phyloP scores from a whole-genome alignment of 345 rosid species.

The Geranium brycei region DNA sequence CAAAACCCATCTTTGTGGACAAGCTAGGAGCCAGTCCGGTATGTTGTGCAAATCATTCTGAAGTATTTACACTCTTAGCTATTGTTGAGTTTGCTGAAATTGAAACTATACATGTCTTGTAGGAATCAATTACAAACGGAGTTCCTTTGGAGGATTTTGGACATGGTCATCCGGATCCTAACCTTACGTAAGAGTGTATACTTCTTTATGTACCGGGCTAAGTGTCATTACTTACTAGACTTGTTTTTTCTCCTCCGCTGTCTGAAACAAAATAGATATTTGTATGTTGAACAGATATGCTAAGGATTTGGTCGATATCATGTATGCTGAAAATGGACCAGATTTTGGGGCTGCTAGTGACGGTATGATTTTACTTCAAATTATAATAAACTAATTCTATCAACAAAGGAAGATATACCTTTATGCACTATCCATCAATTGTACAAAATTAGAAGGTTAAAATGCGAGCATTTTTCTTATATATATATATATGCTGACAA shows the following conservation, averaged over 20 bases:
- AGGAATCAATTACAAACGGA: constrained; percentile 82
- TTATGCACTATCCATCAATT: too few relatives aligned
- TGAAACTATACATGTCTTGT: constrained; percentile 19
- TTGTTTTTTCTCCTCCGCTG: not conserved
- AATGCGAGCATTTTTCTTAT: too few relatives aligned
- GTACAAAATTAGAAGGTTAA: too few relatives aligned
- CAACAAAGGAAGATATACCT: too few relatives aligned
- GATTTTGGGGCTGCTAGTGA: constrained; percentile 97
- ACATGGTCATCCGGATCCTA: constrained; percentile 96
- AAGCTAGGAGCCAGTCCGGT: constrained; percentile 64
- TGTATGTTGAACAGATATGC: constrained; percentile 54
- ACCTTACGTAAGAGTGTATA: constrained; percentile 56
- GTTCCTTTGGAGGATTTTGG: constrained; percentile 91
- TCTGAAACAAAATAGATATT: constrained; percentile 1
- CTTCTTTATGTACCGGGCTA: constrained; percentile 3
- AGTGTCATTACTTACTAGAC: not conserved
- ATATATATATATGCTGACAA: too few relatives aligned
- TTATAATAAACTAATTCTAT: too few relatives aligned
- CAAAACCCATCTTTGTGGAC: constrained; percentile 83
- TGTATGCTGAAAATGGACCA: constrained; percentile 74
- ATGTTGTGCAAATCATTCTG: constrained; percentile 16
- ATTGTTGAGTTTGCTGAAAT: constrained; percentile 7
- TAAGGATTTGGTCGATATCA: constrained; percentile 65
- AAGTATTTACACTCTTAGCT: constrained; percentile 8
- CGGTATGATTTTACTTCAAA: constrained; percentile 27